Percentiles rank a stretch among this genome's conserved stretches.
Conservation (phyloP, 768 basidiomycete species). For the Hypsizygus marmoreus region DNA sequence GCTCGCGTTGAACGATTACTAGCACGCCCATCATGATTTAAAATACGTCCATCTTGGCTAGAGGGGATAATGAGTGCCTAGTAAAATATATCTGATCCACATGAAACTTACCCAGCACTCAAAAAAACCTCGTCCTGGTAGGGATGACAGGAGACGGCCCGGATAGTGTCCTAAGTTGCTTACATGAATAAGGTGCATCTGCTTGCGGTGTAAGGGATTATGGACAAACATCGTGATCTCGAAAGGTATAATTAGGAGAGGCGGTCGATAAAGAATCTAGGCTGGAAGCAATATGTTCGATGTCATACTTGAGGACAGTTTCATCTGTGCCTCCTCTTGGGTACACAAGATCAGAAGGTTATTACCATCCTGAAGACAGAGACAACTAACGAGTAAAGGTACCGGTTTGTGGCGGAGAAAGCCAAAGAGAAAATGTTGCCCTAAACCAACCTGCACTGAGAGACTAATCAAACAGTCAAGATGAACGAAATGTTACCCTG, state of each 20-base stretch:
- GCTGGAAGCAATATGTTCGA: conserved; percentile 36
- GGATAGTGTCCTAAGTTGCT: conserved; percentile 75
- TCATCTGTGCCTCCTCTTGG: conserved; percentile 61
- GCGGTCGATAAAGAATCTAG: conserved; percentile 10
- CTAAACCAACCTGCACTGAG: conserved; percentile 34
- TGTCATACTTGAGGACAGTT: conserved; percentile 54
- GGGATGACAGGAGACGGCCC: conserved; percentile 68
- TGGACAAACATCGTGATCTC: conserved; percentile 29
- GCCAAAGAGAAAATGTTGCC: conserved; percentile 70
- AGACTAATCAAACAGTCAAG: neutral
- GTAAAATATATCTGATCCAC: conserved; percentile 12
- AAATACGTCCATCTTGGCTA: conserved; percentile 73
- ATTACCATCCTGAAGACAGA: too few species aligned
- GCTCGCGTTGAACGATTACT: conserved; percentile 32
- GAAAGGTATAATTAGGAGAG: conserved; percentile 26
- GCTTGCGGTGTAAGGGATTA: too few species aligned
- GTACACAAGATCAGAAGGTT: conserved; percentile 6
- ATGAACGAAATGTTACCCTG: conserved; percentile 29
- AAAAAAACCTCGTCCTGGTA: conserved; percentile 66
- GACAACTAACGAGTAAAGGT: conserved; percentile 68
- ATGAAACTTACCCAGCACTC: conserved; percentile 57
- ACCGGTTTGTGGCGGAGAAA: conserved; percentile 68
- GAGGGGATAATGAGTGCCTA: neutral
- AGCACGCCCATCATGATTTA: conserved; percentile 61
- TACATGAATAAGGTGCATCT: too few species aligned